Evolutionary conservation across 1,139 yeast species (phyloP).

Genomic region (Suhomyces bribrorum): DNA sequence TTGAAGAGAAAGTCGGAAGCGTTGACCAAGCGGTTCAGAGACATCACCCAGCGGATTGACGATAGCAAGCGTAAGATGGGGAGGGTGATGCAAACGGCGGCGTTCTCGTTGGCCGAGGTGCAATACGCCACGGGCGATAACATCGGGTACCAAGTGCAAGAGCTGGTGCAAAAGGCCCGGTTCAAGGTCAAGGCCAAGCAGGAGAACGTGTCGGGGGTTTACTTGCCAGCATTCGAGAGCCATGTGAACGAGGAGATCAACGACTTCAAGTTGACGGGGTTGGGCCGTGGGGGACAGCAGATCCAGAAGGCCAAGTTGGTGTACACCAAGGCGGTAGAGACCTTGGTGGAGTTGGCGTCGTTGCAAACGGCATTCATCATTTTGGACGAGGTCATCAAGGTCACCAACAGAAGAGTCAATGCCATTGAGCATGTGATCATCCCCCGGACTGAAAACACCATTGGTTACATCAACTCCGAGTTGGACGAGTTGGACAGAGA

Average conservation of each 20-base stretch:
- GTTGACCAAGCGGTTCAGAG: constrained; percentile 91
- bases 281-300: constrained; percentile 98
- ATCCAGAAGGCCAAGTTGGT: constrained; percentile 92
- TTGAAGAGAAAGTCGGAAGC: constrained; percentile 97
- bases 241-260: constrained; percentile 80
- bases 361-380: constrained; percentile 94
- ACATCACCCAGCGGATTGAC: constrained; percentile 89
- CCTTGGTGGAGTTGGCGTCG: constrained; percentile 92
- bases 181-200: constrained; percentile 89
- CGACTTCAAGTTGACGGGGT: constrained; percentile 93
- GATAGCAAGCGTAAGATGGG: constrained; percentile 98
- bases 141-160: constrained; percentile 93
- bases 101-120: constrained; percentile 95
- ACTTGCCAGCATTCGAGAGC: constrained; percentile 88
- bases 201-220: constrained; percentile 95
- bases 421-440: constrained; percentile 98
- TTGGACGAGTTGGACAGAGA: constrained; percentile 97
- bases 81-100: constrained; percentile 96
- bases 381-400: constrained; percentile 95
- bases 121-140: constrained; percentile 96
- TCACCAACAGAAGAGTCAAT: constrained; percentile 96
- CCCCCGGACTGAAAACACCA: constrained; percentile 96
- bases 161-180: constrained; percentile 86
- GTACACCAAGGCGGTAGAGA: constrained; percentile 92
- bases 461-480: constrained; percentile 88